Evolutionary conservation across 2,329 filamentous ascomycete genomes (phyloP), one percentile per base, ranked within the genome.

Genomic region (Tolypocladium capitatum): DNA sequence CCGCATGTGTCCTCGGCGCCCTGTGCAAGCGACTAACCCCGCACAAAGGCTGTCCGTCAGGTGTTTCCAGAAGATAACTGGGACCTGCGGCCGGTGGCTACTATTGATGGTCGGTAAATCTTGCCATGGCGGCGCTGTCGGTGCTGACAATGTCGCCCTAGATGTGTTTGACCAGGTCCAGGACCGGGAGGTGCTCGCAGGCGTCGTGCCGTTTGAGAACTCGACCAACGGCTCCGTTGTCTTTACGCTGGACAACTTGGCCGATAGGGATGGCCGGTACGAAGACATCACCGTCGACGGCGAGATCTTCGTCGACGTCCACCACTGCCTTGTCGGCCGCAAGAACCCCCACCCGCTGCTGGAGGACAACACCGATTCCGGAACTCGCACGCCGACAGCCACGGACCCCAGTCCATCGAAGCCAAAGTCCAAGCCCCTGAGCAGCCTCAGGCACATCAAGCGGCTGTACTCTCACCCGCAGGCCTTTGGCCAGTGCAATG

Each of bases 151-250:
- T 13, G 5, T n/a, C 10, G 1, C 13, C 18, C 13, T 53, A 83
- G 87, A 92, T 60, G 81, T 94, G 56, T 95, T 96, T 64, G 73
- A 81, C 45, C 75, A 81, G 16, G 84, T 95, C 6, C 87, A 94
- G 59, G 71, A 73, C 34, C 75, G 78, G 49, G 62, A 69, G 41
- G 79, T 78, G 1, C 67, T 75, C 46, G 82, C 82, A 48, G 92
- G 90, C 55, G 85, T 97, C 31, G 85, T 96, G 2, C 92, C 92
- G 7, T 90, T 95, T 66, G 91, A 97, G 63, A 98, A 98, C 71
- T 94, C 86, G 36, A 91, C 87, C 61, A 95, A 97, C 65, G 92
- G 92, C 59, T 83, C 84, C 47, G 92, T 98, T 45, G 81, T 92
- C 48, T 86, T 88, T 64, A 95, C 90, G 0, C 76, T 97, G 24